Evolutionary conservation across 2,329 filamentous ascomycete genomes (phyloP).

Genomic region (Fusarium nurragi): DNA sequence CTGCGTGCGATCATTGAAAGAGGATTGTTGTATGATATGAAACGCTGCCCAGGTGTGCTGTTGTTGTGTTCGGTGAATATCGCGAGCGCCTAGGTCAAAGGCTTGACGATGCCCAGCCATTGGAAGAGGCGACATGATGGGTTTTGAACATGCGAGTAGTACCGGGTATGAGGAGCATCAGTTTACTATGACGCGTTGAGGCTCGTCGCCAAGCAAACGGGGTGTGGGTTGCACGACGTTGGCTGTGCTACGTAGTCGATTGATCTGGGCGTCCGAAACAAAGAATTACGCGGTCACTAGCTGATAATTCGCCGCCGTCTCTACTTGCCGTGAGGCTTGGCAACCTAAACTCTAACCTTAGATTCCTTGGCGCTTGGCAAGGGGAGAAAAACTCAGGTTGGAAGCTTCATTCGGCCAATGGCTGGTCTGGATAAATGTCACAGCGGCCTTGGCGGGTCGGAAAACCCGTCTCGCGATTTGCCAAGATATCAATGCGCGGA

Average conservation of each 20-base stretch:
- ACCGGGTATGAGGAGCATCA: neutral
- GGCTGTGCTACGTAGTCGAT: neutral
- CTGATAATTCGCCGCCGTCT: constrained; percentile 14
- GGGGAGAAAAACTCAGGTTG: neutral
- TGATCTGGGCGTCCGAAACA: constrained; percentile 15
- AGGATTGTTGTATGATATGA: neutral
- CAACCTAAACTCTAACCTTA: constrained; percentile 24
- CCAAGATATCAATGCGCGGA: neutral
- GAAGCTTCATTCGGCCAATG: constrained; percentile 1
- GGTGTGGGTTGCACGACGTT: neutral
- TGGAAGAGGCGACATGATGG: neutral
- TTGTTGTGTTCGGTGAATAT: neutral
- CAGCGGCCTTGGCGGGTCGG: constrained; percentile 8
- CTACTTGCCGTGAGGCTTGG: neutral
- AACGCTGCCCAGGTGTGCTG: neutral
- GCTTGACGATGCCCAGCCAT: neutral
- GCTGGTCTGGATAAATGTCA: neutral
- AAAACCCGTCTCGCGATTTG: constrained; percentile 4
- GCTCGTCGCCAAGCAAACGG: constrained; percentile 9
- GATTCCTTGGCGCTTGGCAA: constrained; percentile 20
- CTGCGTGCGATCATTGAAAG: neutral
- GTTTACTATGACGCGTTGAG: constrained; percentile 22
- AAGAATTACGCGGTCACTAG: constrained; percentile 17
- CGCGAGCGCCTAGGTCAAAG: neutral
- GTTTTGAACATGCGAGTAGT: neutral